These are phyloP conservation scores for Coniophora puteana DNA, from an alignment of 1,284 basidiomycete species.

Conservation along the genomic window DNA sequence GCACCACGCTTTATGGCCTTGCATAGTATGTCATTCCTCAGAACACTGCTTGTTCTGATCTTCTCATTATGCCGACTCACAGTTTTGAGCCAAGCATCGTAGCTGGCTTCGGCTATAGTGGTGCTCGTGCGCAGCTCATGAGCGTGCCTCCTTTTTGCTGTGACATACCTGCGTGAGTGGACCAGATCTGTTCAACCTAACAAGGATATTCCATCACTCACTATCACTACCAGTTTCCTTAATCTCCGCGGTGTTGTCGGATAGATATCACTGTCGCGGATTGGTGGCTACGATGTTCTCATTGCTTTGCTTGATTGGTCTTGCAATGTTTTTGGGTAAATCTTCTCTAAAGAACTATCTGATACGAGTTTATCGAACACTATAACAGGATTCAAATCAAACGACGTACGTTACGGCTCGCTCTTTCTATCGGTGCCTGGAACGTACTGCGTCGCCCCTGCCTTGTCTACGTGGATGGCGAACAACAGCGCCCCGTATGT, in stretches of 20 bases:
- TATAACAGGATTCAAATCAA: constrained; percentile 15
- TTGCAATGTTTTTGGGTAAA: constrained; percentile 44
- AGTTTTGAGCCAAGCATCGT: constrained; percentile 56
- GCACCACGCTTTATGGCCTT: constrained; percentile 40
- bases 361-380: not conserved
- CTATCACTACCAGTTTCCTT: constrained; percentile 30
- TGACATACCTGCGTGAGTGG: constrained; percentile 38
- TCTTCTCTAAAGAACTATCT: not conserved
- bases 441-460: constrained; percentile 39
- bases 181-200: not conserved
- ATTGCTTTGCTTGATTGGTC: constrained; percentile 38
- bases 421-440: constrained; percentile 50
- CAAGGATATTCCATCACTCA: not conserved
- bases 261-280: constrained; percentile 42
- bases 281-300: constrained; percentile 33
- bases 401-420: constrained; percentile 42
- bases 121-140: constrained; percentile 42
- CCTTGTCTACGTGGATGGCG: constrained; percentile 47
- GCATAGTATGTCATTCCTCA: constrained; percentile 22
- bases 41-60: not conserved
- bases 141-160: constrained; percentile 45
- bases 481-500: constrained; percentile 58
- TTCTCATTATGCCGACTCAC: not conserved
- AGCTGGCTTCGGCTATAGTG: constrained; percentile 39
- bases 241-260: constrained; percentile 36